A percentile compares a stretch with the other conserved stretches of the same genome.
These are phyloP conservation scores for Termitomyces sp. DNA, from an alignment of 768 basidiomycete species.

Conservation along the genomic window DNA sequence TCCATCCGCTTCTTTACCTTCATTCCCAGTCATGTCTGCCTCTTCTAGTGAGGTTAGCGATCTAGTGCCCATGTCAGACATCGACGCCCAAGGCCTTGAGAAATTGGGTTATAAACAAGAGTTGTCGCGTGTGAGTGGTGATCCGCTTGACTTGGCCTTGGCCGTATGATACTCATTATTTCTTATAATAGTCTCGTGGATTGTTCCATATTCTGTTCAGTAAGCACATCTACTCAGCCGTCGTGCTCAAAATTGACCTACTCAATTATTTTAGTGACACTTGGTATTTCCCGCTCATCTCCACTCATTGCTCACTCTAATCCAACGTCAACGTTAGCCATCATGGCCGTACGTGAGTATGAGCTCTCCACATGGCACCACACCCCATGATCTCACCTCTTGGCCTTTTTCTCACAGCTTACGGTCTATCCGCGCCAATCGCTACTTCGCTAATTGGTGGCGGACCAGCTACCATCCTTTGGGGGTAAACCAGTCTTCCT, in stretches of 20 bases:
- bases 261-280: constrained; percentile 32
- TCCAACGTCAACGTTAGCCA: constrained; percentile 25
- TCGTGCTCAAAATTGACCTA: background rate
- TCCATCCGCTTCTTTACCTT: background rate
- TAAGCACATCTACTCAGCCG: constrained; percentile 21
- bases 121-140: constrained; percentile 39
- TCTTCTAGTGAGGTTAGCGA: background rate
- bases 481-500: constrained; percentile 36
- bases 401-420: constrained; percentile 30
- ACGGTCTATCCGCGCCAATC: constrained; percentile 50
- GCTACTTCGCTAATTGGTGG: constrained; percentile 51
- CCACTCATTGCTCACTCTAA: constrained; percentile 1
- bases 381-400: background rate
- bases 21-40: background rate
- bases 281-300: constrained; percentile 29
- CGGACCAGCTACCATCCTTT: constrained; percentile 52
- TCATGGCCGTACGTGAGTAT: constrained; percentile 57
- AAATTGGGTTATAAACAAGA: constrained; percentile 54
- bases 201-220: constrained; percentile 51
- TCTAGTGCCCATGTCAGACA: background rate
- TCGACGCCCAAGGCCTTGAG: constrained; percentile 32
- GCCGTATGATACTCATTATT: background rate
- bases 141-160: background rate
- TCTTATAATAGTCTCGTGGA: constrained; percentile 37
- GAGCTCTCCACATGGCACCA: background rate